Evolutionary conservation across 495 filamentous ascomycete genomes (phyloP), one percentile per base, ranked within the genome.

Genomic region (Annulohypoxylon nitens): DNA sequence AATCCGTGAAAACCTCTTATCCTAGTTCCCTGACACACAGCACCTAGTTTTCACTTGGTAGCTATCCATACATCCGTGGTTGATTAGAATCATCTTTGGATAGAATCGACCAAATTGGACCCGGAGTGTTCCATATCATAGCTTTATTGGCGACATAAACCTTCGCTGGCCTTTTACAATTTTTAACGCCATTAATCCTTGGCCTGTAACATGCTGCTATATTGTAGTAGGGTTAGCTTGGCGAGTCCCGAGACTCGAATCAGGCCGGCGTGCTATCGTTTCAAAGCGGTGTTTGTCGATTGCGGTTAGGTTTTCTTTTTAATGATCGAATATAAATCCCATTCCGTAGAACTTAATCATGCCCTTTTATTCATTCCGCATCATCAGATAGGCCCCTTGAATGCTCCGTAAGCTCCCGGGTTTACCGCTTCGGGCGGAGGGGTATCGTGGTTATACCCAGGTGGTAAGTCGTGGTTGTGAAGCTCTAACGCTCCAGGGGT

Each of bases 351-450:
- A 37, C 1, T 4, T 18, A n/a, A 11, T 36, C 7, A 12, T 36
- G 16, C 23, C 60, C 25, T 54, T 18, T 12, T 26, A 41, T n/a
- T 41, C 36, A n/a, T n/a, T 37, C 4, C n/a, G 14, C 16, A 7
- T 41, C 9, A 65, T 65, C n/a, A 73, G 37, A 64, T 26, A 26
- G 70, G 70, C 1, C 70, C 70, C n/a, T 73, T 73, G 12, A 64
- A 61, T 3, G 50, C 50, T 6, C 70, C 70, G 33, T 73, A 73
- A 4, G 70, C 70, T 2, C 64, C 70, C 0, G 70, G 64, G 4
- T 55, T 54, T 20, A 54, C 18, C 2, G 37, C 3, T 4, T 14
- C 11, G 11, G 39, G 39, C 12, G 39, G 39, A 11, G 39, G 3
- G 4, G 39, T 43, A 4, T 61, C 66, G 26, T 51, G 3, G 2